Evolutionary conservation across 495 filamentous ascomycete genomes (phyloP).

Genomic region (Immersiella caudata): DNA sequence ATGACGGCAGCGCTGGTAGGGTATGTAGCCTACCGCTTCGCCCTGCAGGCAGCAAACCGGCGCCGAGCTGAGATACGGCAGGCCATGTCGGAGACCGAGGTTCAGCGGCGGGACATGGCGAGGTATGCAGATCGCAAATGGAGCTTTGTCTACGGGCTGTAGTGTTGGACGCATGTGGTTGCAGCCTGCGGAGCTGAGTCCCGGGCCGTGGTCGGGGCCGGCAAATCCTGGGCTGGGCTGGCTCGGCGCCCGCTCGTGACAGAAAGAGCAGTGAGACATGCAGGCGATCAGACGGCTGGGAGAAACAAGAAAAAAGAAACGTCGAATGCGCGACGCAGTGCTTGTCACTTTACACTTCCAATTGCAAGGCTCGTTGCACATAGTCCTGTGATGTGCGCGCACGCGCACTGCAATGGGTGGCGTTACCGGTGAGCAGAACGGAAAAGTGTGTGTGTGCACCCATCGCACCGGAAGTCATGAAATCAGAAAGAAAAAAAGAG

Average conservation of each 20-base stretch:
- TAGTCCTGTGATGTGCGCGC: not conserved
- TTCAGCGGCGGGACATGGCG: constrained; percentile 4
- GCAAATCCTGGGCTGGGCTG: not conserved
- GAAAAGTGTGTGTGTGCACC: not conserved
- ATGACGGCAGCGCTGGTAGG: constrained; percentile 48
- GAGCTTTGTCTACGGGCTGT: not conserved
- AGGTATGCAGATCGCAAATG: constrained; percentile 8
- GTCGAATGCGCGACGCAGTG: not conserved
- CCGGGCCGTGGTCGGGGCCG: not conserved
- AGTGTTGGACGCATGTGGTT: not conserved
- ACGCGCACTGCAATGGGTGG: not conserved
- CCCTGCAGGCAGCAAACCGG: constrained; percentile 34
- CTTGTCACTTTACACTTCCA: not conserved
- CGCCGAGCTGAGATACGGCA: constrained; percentile 13
- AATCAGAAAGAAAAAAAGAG: too few species aligned
- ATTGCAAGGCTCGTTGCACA: not conserved
- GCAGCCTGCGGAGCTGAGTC: not conserved
- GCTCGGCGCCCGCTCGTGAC: not conserved
- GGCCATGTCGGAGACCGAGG: constrained; percentile 9
- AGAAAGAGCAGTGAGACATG: not conserved
- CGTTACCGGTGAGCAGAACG: not conserved
- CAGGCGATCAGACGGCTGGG: not conserved
- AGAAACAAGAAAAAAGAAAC: constrained; percentile 2
- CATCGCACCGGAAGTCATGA: not conserved
- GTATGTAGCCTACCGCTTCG: constrained; percentile 40